phyloP scores from a whole-genome alignment of 345 rosid species.

The Citrus hindsii region DNA sequence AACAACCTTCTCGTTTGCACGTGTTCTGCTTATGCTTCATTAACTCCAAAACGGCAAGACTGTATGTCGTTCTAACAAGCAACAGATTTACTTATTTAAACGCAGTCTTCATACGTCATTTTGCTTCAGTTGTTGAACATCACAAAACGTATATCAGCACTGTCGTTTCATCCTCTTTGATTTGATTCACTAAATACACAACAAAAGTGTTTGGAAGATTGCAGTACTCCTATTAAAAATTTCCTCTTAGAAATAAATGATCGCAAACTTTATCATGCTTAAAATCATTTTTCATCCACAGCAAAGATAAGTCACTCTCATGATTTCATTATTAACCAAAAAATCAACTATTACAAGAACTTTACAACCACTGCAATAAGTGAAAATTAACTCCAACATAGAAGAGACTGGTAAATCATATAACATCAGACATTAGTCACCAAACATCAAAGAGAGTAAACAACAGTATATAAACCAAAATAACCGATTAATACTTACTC shows the following conservation, averaged over 20 bases:
- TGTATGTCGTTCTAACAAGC: no score
- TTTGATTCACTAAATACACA: no score
- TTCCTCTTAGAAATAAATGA: neutral
- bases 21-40: no score
- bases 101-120: no score
- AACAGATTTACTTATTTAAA: no score
- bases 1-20: no score
- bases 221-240: neutral
- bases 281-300: neutral
- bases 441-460: neutral
- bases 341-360: neutral
- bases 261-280: neutral
- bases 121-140: no score
- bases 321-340: neutral
- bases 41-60: no score
- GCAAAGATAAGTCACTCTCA: neutral
- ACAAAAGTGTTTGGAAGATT: neutral
- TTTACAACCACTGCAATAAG: neutral
- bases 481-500: slow-evolving; percentile 48
- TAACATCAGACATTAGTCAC: neutral
- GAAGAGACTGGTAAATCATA: neutral
- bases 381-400: neutral
- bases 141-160: no score
- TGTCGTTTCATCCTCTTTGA: no score
- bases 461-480: neutral